These are phyloP conservation scores for Dendrobium catenatum DNA, from an alignment of 106 monocot species.

Conservation along the genomic window DNA sequence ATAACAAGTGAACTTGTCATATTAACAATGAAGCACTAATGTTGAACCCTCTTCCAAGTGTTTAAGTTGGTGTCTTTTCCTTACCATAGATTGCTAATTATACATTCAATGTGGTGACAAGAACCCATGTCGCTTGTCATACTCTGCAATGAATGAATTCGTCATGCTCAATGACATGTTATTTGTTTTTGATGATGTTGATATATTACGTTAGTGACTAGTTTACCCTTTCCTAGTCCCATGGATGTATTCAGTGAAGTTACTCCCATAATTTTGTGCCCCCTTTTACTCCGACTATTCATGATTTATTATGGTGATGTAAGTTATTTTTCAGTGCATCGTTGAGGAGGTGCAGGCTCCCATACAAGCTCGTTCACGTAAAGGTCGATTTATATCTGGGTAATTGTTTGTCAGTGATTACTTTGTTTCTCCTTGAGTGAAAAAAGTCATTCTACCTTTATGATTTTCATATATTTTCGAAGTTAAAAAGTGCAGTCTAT, in stretches of 20 bases:
- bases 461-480: background rate
- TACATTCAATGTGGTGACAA: background rate
- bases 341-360: conserved; percentile 96
- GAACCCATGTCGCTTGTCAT: background rate
- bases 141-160: background rate
- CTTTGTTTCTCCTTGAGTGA: conserved; percentile 9
- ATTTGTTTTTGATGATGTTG: background rate
- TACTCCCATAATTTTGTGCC: background rate
- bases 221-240: background rate
- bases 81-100: background rate
- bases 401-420: conserved; percentile 32
- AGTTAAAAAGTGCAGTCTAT: background rate
- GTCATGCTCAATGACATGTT: background rate
- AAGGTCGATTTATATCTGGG: conserved; percentile 99
- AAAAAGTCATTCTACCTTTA: background rate
- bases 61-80: background rate
- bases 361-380: conserved; percentile 87
- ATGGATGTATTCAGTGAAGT: background rate
- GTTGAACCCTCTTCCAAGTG: background rate
- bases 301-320: background rate
- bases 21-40: background rate
- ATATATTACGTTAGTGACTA: background rate
- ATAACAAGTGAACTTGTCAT: background rate
- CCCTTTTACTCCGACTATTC: background rate
- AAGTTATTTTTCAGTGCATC: conserved; percentile 52